Evolutionary conservation across 1,139 yeast genomes (phyloP).

Genomic region (Sugiyamaella xylanicola): DNA sequence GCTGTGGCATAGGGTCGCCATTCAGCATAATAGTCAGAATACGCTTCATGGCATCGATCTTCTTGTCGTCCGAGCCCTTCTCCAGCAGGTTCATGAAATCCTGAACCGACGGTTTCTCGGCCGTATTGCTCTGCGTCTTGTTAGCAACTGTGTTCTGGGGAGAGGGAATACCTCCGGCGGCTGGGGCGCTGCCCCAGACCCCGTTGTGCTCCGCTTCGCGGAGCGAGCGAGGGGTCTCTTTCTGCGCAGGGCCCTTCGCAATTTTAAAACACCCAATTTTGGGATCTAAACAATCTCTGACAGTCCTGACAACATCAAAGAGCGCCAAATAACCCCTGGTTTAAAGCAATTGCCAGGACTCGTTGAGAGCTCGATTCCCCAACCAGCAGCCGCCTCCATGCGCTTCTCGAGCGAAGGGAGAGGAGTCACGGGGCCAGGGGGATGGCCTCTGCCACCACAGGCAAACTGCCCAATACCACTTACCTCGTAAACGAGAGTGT

Average conservation of each 20-base stretch:
- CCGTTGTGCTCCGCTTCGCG: constrained; percentile 1
- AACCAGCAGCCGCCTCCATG: neutral
- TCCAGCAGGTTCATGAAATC: constrained; percentile 83
- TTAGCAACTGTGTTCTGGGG: constrained; percentile 11
- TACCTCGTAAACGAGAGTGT: constrained; percentile 43
- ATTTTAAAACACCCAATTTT: too few relatives aligned
- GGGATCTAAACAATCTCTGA: too few relatives aligned
- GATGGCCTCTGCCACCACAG: neutral
- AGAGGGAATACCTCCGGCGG: constrained; percentile 6
- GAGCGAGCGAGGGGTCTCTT: neutral
- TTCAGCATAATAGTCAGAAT: constrained; percentile 85
- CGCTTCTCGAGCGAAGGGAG: neutral
- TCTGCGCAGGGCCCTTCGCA: too few relatives aligned
- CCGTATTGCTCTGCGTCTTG: constrained; percentile 37
- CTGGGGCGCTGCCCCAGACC: constrained; percentile 9
- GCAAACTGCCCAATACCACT: constrained; percentile 8
- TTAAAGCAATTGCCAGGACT: too few relatives aligned
- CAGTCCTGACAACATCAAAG: too few relatives aligned
- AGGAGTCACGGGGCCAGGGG: neutral
- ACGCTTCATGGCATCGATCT: constrained; percentile 87
- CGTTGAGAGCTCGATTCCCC: neutral
- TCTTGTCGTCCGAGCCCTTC: constrained; percentile 85
- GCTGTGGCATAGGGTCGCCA: constrained; percentile 92
- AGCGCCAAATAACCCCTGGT: too few relatives aligned
- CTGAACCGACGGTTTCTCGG: constrained; percentile 68